These are phyloP conservation scores for Clonostachys rosea DNA, from an alignment of 2,329 filamentous ascomycete genomes.

Conservation along the genomic window DNA sequence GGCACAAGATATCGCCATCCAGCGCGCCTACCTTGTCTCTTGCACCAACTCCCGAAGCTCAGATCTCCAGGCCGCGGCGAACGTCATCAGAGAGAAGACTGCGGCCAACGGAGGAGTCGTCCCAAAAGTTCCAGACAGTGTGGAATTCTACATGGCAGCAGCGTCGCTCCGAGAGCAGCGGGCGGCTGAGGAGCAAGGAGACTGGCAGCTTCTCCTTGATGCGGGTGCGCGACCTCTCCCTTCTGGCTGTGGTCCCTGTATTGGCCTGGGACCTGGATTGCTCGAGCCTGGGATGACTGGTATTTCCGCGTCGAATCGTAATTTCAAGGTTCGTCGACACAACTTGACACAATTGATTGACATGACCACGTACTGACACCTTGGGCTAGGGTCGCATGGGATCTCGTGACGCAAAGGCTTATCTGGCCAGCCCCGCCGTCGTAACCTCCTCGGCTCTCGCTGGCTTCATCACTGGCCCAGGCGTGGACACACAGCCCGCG, in stretches of 20 bases:
- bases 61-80: constrained; percentile 76
- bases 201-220: constrained; percentile 79
- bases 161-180: constrained; percentile 76
- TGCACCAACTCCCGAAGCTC: constrained; percentile 85
- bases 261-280: constrained; percentile 74
- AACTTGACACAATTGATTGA: no score
- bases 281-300: constrained; percentile 83
- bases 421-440: constrained; percentile 84
- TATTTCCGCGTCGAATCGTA: constrained; percentile 79
- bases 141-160: constrained; percentile 86
- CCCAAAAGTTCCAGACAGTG: constrained; percentile 68
- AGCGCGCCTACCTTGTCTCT: constrained; percentile 77
- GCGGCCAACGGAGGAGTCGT: constrained; percentile 54
- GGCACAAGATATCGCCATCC: constrained; percentile 66
- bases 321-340: constrained; percentile 44
- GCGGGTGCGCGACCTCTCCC: constrained; percentile 72
- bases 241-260: constrained; percentile 78
- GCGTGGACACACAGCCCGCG: constrained; percentile 16
- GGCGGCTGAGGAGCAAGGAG: constrained; percentile 71
- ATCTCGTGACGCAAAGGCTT: constrained; percentile 59
- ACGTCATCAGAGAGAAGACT: constrained; percentile 77
- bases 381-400: constrained; percentile 77
- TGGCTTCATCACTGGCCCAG: constrained; percentile 71
- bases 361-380: no score
- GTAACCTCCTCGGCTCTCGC: constrained; percentile 83